Evolutionary conservation across 257 asterid species (phyloP).

Genomic region (Cruciata laevipes): DNA sequence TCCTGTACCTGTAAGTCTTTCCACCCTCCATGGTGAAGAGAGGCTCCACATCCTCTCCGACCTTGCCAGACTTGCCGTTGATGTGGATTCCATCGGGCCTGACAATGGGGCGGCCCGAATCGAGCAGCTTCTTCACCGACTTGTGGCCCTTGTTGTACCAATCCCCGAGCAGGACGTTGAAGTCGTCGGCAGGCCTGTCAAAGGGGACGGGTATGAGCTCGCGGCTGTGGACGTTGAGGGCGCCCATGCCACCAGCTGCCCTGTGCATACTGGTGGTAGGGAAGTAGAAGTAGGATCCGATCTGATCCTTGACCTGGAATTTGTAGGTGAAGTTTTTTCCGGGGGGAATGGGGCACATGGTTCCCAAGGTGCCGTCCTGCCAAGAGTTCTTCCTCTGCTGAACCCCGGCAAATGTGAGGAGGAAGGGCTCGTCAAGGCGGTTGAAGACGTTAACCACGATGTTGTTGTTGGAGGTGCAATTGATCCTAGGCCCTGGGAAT

Average conservation of each 20-base stretch:
- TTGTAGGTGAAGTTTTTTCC: conserved; percentile 39
- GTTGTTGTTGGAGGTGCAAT: conserved; percentile 48
- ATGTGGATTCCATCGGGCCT: conserved; percentile 44
- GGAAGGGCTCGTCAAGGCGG: conserved; percentile 43
- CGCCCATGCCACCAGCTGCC: conserved; percentile 44
- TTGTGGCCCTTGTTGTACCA: conserved; percentile 56
- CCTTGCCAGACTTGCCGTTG: conserved; percentile 33
- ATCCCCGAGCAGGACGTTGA: conserved; percentile 35
- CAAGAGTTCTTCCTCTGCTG: conserved; percentile 52
- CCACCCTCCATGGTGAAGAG: conserved; percentile 39
- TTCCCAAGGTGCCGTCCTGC: conserved; percentile 48
- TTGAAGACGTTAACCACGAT: conserved; percentile 36
- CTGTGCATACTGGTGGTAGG: conserved; percentile 38
- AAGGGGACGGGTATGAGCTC: conserved; percentile 43
- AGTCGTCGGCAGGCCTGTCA: conserved; percentile 32
- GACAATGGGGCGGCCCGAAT: conserved; percentile 30
- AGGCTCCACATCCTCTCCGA: conserved; percentile 25
- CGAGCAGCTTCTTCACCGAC: conserved; percentile 26
- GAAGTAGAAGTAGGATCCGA: conserved; percentile 41
- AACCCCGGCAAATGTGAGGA: conserved; percentile 34
- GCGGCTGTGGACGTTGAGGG: conserved; percentile 41
- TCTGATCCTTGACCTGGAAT: conserved; percentile 55
- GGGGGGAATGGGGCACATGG: conserved; percentile 48
- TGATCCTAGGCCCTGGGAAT: conserved; percentile 46
- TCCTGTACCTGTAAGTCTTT: conserved; percentile 41